Conservation (phyloP, 75 land plant species). For the Chamaecyparis obtusa region DNA sequence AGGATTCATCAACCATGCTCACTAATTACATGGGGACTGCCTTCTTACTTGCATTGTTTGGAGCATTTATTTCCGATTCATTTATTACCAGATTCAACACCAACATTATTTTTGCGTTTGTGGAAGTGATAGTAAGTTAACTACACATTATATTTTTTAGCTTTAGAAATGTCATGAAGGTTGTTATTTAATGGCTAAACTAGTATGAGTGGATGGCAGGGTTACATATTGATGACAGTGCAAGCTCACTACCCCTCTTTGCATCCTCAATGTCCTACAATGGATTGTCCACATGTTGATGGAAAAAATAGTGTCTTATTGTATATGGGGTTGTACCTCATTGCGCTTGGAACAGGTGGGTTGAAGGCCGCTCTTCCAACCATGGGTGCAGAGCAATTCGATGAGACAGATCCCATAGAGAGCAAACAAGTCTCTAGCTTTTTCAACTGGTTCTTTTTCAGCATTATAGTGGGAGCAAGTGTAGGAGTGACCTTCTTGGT, state of each 20-base stretch:
- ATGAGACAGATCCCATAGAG: conserved; percentile 44
- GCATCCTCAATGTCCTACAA: conserved; percentile 13
- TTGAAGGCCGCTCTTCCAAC: conserved; percentile 35
- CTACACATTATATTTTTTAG: neutral
- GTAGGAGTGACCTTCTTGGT: conserved; percentile 50
- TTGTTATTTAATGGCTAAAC: too few species aligned
- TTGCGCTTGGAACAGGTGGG: conserved; percentile 55
- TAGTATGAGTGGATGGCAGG: conserved; percentile 13
- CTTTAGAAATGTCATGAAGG: too few species aligned
- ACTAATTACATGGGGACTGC: conserved; percentile 75
- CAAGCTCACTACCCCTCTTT: conserved; percentile 36
- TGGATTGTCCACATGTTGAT: neutral
- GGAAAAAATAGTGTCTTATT: conserved; percentile 22
- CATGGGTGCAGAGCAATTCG: conserved; percentile 70
- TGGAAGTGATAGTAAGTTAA: conserved; percentile 49
- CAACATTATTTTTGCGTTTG: conserved; percentile 37
- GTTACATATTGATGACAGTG: conserved; percentile 24
- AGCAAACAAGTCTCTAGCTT: conserved; percentile 34
- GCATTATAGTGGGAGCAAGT: conserved; percentile 30
- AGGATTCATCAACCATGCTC: conserved; percentile 45
- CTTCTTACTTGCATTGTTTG: conserved; percentile 65
- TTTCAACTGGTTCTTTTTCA: conserved; percentile 61
- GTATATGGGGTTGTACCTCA: conserved; percentile 35
- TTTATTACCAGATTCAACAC: conserved; percentile 46
- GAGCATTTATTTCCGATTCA: conserved; percentile 70